These are phyloP conservation scores for Naganishia sp. DNA, from an alignment of 1,284 basidiomycete species.

Conservation along the genomic window DNA sequence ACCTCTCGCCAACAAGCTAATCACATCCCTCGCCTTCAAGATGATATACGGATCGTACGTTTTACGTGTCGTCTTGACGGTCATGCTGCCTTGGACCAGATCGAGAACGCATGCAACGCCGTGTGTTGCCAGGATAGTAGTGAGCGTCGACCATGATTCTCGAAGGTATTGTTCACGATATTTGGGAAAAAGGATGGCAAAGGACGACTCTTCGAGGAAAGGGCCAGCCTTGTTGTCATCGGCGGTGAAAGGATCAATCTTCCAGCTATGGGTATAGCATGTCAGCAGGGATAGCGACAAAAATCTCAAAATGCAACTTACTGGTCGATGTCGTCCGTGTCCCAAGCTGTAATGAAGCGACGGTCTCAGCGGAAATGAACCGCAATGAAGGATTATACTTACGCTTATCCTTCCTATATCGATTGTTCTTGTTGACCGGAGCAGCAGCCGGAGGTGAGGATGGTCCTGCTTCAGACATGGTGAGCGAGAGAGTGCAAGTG, in stretches of 20 bases:
- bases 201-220: slow-evolving; percentile 93
- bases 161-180: slow-evolving; percentile 96
- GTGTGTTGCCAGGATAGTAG: slow-evolving; percentile 67
- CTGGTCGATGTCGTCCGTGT: slow-evolving; percentile 98
- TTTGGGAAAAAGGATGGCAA: slow-evolving; percentile 97
- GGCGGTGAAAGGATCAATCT: slow-evolving; percentile 74
- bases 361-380: no score
- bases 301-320: slow-evolving; percentile 56
- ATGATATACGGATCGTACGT: slow-evolving; percentile 96
- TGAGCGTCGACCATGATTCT: slow-evolving; percentile 93
- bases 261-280: slow-evolving; percentile 63
- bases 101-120: slow-evolving; percentile 90
- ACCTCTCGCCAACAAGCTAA: slow-evolving; percentile 91
- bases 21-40: slow-evolving; percentile 91
- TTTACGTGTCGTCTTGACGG: slow-evolving; percentile 93
- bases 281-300: not conserved
- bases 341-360: slow-evolving; percentile 71
- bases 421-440: slow-evolving; percentile 75
- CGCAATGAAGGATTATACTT: slow-evolving; percentile 38
- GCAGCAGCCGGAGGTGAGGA: slow-evolving; percentile 1
- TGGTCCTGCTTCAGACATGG: slow-evolving; percentile 24
- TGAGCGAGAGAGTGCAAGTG: not conserved
- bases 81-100: slow-evolving; percentile 95
- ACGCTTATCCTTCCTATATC: slow-evolving; percentile 90
- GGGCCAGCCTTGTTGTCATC: slow-evolving; percentile 76